Evolutionary conservation across 805 yeast species (phyloP), one percentile per base, ranked within the genome.

Genomic region (Pichia nanzhaoensis): DNA sequence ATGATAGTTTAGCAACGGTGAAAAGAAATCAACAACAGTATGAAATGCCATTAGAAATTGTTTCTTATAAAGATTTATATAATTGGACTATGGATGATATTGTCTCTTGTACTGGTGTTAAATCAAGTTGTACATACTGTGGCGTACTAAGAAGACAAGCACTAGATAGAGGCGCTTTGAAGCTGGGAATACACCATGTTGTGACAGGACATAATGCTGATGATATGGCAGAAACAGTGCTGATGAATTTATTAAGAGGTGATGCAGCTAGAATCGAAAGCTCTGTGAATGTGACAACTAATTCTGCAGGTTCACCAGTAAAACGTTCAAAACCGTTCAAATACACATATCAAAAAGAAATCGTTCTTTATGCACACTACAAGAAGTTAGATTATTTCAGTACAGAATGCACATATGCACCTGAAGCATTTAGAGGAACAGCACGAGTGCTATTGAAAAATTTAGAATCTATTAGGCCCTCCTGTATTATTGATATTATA

Each of bases 51-150:
- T 48, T 67, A 30, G 68, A 65, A 44, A 66, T 67, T 21, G 65
- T 93, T 5, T 84, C 95, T 13, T 93, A 93, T 56, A 79, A 79
- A 51, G 96, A 90, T 27, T 69, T 93, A 13, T 93, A 93, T 61
- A 82, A 90, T 57, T 93, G 99, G 99, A 87, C 95, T 12, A 93
- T 93, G 99, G 99, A 93, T 68, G 95, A 88, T 57, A 88, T 93
- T 42, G 99, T 93, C 1, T 80, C 90, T 1, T 86, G 93, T 60
- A 93, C 96, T 1, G 98, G 98, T 6, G 82, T 86, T 32, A 74
- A 95, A 60, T 88, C 88, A 54, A 86, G 95, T 60, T 93, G 99
- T 65, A 93, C 99, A 0, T 93, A 93, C 60, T 93, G 99, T 69
- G 99, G 99, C 41, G 99, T 93, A 6, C 78, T 93, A 46, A 73